Evolutionary conservation across 2,329 filamentous ascomycete genomes (phyloP), one percentile per base, ranked within the genome.

Genomic region (Onygena corvina): DNA sequence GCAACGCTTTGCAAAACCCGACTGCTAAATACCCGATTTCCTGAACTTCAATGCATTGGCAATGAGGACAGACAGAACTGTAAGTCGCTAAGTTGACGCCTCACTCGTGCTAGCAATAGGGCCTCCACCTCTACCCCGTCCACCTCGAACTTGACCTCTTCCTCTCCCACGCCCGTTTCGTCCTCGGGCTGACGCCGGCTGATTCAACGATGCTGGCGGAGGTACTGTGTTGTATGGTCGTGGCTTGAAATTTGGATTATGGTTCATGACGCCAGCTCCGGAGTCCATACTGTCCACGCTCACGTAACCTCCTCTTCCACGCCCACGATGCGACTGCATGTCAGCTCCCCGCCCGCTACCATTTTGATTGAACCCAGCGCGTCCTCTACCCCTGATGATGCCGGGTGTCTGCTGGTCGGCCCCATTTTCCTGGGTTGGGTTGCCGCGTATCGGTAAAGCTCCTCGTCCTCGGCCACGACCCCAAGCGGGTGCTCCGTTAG

Each of bases 171-270:
- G 50, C 14, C 12, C 21, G 35, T 50, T 50, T 49, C 53, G 48
- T 11, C 55, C 55, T 34, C 61, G 54, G 18, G 56, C 48, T 2
- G 27, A 30, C 36, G 61, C 57, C 33, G 58, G 53, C 16, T 61
- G 57, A 18, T 65, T 62, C 23, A 69, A 51, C 47, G 44, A 58
- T 16, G 62, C 53, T n/a, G 67, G 67, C 27, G 67, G 67, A 25
- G 73, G 71, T 3, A 73, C 71, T 50, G 66, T 69, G 47, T 62
- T 61, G 53, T 73, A 73, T 54, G 64, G 64, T 53, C 73, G 70
- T 9, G 74, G 72, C 38, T 67, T 64, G 60, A 77, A 77, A 44
- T 67, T 67, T 2, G 71, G 71, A 57, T 76, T 76, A 58, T 72
- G 70, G 44, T 64, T 59, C n/a, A 76, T 59, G 5, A 78, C 67